A percentile compares a stretch with the other conserved stretches of the same genome.
Evolutionary conservation across 2,329 filamentous ascomycete genomes (phyloP).

Genomic region (Dendryphion nanum): DNA sequence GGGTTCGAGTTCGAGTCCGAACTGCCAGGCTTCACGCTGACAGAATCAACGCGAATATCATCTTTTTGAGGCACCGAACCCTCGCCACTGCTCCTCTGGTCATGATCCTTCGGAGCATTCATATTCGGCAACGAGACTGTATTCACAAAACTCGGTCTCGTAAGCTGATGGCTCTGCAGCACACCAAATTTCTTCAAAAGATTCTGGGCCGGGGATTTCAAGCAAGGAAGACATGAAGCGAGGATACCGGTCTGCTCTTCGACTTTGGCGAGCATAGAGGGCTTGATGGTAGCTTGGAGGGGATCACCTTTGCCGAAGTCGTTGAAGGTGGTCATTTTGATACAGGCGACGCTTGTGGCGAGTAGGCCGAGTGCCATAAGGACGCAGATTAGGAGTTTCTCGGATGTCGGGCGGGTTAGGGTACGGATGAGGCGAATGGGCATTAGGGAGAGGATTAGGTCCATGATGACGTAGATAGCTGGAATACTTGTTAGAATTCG

Average conservation of each 20-base stretch:
- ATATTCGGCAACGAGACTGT: neutral
- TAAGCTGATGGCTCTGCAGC: constrained; percentile 7
- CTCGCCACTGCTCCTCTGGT: constrained; percentile 2
- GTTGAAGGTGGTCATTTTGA: constrained; percentile 25
- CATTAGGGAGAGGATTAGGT: constrained; percentile 24
- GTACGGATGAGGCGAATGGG: constrained; percentile 22
- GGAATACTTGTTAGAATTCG: neutral
- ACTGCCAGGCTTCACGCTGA: constrained; percentile 12
- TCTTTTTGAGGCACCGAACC: constrained; percentile 3
- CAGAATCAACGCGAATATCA: constrained; percentile 7
- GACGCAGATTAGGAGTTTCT: constrained; percentile 20
- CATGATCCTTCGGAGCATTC: neutral
- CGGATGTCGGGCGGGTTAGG: constrained; percentile 16
- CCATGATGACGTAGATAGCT: constrained; percentile 25
- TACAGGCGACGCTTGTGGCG: constrained; percentile 17
- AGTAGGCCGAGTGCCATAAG: constrained; percentile 11
- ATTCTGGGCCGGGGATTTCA: constrained; percentile 20
- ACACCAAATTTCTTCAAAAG: constrained; percentile 19
- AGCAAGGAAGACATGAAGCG: constrained; percentile 20
- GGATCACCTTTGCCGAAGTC: constrained; percentile 21
- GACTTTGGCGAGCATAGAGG: constrained; percentile 23
- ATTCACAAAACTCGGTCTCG: constrained; percentile 7
- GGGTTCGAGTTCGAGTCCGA: constrained; percentile 2
- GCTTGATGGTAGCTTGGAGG: constrained; percentile 22
- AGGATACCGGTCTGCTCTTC: constrained; percentile 30